A percentile compares a stretch with the other conserved stretches of the same genome.
phyloP scores from a whole-genome alignment of 2,329 filamentous ascomycete species.

The Zasmidium cellare region DNA sequence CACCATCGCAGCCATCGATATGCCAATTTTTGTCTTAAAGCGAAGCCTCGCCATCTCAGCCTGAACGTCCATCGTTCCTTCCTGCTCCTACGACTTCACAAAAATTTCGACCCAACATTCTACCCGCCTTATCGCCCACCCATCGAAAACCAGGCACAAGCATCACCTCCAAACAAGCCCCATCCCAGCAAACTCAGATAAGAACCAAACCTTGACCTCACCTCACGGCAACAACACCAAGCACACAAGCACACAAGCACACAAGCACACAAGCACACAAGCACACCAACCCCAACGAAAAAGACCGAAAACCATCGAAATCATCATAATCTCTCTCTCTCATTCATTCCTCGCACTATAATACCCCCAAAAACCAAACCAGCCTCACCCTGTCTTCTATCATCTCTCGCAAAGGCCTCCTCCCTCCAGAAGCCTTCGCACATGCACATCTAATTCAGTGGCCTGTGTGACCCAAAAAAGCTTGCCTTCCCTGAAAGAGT shows the following conservation, averaged over 20 bases:
- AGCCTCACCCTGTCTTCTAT: background rate
- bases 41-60: too few relatives aligned
- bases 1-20: too few relatives aligned
- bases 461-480: constrained; percentile 4
- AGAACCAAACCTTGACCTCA: background rate
- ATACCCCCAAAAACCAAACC: too few relatives aligned
- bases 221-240: background rate
- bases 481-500: background rate
- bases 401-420: background rate
- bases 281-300: too few relatives aligned
- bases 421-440: too few relatives aligned
- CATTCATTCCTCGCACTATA: too few relatives aligned
- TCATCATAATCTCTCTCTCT: background rate
- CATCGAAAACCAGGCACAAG: too few relatives aligned
- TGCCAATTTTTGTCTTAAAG: too few relatives aligned
- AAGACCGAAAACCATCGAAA: background rate
- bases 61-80: too few relatives aligned
- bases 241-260: background rate
- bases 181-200: background rate
- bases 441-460: background rate
- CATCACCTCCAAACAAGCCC: background rate
- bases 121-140: too few relatives aligned
- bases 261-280: background rate
- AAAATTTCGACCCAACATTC: too few relatives aligned
- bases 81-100: too few relatives aligned